Percentiles rank a stretch among this genome's conserved stretches.
These are phyloP conservation scores for Aechmea fasciata DNA, from an alignment of 176 grass and related monocot species.

Conservation along the genomic window DNA sequence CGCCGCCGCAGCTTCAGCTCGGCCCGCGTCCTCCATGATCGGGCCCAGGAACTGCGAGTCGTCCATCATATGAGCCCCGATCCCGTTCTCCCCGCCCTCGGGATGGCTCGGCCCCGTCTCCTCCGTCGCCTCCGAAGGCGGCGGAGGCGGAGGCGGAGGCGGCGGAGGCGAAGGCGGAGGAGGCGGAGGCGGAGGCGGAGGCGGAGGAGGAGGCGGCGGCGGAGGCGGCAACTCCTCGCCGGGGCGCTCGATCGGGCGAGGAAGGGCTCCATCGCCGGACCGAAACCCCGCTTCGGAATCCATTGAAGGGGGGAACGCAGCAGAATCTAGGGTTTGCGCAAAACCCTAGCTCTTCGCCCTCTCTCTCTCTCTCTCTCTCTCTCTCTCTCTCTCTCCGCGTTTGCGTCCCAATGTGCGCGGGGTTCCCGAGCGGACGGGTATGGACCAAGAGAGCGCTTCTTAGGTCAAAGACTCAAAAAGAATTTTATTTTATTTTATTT, in stretches of 20 bases:
- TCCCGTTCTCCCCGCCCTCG: background rate
- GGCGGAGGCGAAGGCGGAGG: background rate
- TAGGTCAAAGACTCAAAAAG: background rate
- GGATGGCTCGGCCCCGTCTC: background rate
- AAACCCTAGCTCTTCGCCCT: background rate
- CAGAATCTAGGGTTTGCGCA: conserved; percentile 11
- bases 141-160: background rate
- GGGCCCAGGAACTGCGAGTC: conserved; percentile 49
- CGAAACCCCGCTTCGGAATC: background rate
- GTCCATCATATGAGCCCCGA: conserved; percentile 17
- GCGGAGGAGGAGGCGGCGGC: background rate
- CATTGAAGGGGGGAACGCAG: conserved; percentile 29
- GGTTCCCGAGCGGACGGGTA: conserved; percentile 5
- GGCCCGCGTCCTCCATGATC: conserved; percentile 29
- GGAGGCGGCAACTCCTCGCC: background rate
- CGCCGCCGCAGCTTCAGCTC: background rate
- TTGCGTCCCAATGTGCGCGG: conserved; percentile 14
- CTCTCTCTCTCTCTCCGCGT: conserved; percentile 17
- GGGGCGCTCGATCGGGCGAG: background rate
- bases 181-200: conserved; percentile 21
- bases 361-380: conserved; percentile 22
- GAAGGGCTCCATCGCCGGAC: background rate
- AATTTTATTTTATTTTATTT: conserved; percentile 5
- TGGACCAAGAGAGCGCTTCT: conserved; percentile 6
- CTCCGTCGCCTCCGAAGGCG: background rate